These are phyloP conservation scores for Glycine tomentella DNA, from an alignment of 306 rosid species.

Conservation along the genomic window DNA sequence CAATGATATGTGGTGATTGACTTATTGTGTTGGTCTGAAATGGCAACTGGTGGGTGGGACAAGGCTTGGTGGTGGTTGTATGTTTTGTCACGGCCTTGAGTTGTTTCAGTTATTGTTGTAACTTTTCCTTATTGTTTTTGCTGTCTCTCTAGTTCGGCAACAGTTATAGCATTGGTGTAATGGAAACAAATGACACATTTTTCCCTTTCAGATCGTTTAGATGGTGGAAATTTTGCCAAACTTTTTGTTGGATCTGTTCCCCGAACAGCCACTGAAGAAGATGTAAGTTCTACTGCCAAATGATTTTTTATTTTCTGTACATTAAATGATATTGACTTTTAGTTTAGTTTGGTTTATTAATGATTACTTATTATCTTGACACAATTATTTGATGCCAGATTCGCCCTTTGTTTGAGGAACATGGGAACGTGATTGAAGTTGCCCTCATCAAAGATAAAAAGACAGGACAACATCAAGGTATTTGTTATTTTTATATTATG, in stretches of 20 bases:
- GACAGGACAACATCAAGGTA: constrained; percentile 98
- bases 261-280: constrained; percentile 86
- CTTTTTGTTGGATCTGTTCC: constrained; percentile 97
- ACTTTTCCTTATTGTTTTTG: background rate
- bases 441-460: constrained; percentile 89
- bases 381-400: constrained; percentile 59
- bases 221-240: constrained; percentile 78
- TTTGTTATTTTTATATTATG: constrained; percentile 47
- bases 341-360: constrained; percentile 28
- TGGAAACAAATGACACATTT: constrained; percentile 10
- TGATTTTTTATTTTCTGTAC: constrained; percentile 20
- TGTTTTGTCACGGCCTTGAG: constrained; percentile 4
- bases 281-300: constrained; percentile 55
- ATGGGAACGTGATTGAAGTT: constrained; percentile 95
- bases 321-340: background rate
- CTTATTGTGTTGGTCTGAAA: constrained; percentile 23
- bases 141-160: background rate
- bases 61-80: constrained; percentile 15
- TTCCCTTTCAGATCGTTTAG: constrained; percentile 63
- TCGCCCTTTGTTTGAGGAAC: constrained; percentile 91
- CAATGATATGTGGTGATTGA: constrained; percentile 20
- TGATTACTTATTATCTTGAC: constrained; percentile 15
- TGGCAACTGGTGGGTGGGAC: constrained; percentile 20
- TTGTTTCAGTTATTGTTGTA: constrained; percentile 28
- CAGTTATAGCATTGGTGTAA: constrained; percentile 1